phyloP scores from a whole-genome alignment of 129 eudicot species.

The Ambrosia trifida region DNA sequence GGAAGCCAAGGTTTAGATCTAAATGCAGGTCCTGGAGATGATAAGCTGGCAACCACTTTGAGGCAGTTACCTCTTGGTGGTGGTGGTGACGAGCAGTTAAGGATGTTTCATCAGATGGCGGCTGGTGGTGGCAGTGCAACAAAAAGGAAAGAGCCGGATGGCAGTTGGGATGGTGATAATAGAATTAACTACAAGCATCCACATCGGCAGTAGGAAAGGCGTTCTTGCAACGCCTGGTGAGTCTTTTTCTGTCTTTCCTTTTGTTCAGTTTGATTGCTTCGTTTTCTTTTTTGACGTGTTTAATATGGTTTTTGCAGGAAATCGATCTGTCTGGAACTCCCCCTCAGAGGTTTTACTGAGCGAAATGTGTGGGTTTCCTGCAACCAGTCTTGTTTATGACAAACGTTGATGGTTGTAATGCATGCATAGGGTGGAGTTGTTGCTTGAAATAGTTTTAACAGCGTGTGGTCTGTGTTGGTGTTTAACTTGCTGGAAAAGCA shows the following conservation, averaged over 20 bases:
- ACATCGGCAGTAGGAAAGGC: constrained; percentile 58
- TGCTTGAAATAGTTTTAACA: constrained; percentile 31
- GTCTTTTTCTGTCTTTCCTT: background rate
- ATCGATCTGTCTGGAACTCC: constrained; percentile 6
- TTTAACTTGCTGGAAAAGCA: constrained; percentile 33
- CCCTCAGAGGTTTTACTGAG: constrained; percentile 18
- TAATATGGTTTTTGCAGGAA: constrained; percentile 24
- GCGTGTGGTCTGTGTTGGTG: constrained; percentile 26
- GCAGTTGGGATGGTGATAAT: constrained; percentile 72
- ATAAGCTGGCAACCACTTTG: constrained; percentile 41
- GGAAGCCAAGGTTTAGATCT: constrained; percentile 75
- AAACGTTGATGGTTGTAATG: constrained; percentile 20
- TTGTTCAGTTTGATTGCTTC: background rate
- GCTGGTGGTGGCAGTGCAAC: constrained; percentile 49
- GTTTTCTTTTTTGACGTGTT: background rate
- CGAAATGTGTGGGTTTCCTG: constrained; percentile 29
- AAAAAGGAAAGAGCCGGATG: constrained; percentile 88
- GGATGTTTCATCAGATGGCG: constrained; percentile 46
- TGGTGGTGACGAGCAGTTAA: constrained; percentile 66
- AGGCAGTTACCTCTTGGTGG: constrained; percentile 52
- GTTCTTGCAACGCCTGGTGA: constrained; percentile 26
- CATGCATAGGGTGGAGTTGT: constrained; percentile 27
- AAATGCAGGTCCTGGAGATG: constrained; percentile 83
- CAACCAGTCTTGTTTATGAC: constrained; percentile 18
- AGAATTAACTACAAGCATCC: constrained; percentile 61